Conservation (phyloP, 371 early-diverging fungal species). For the Enterocytospora artemiae region DNA sequence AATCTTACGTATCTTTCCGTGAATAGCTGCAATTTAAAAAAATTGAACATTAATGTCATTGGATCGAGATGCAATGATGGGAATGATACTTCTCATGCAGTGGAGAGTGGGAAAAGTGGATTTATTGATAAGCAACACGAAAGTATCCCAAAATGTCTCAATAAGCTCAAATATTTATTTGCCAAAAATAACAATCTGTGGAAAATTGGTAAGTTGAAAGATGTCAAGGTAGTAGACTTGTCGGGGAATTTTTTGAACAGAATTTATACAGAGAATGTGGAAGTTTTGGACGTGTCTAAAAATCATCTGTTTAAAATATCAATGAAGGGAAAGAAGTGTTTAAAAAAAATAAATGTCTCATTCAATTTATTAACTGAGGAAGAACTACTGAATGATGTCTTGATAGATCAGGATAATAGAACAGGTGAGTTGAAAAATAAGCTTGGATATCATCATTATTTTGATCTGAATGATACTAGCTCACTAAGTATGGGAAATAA, state of each 20-base stretch:
- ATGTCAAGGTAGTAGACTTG: neutral
- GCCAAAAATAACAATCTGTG: slow-evolving; percentile 3
- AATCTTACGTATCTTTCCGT: too few species aligned
- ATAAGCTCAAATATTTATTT: neutral
- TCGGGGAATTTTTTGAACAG: slow-evolving; percentile 3
- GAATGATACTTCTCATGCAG: too few species aligned
- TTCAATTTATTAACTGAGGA: neutral
- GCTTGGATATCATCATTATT: neutral
- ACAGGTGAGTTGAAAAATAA: neutral
- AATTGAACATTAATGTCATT: too few species aligned
- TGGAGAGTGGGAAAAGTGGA: too few species aligned
- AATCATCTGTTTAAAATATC: neutral
- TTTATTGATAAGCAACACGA: too few species aligned
- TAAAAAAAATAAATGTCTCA: neutral
- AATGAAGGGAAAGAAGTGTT: neutral
- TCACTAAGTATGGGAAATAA: neutral
- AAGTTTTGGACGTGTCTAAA: neutral
- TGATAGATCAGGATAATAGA: neutral
- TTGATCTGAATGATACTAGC: neutral
- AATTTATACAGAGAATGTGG: neutral
- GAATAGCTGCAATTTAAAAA: too few species aligned
- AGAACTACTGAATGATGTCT: neutral
- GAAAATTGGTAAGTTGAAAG: neutral
- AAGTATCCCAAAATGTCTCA: neutral
- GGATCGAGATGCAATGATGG: too few species aligned